Percentiles rank a stretch among this genome's conserved stretches.
phyloP scores from a whole-genome alignment of 345 rosid species.

The Ceriops decandra region DNA sequence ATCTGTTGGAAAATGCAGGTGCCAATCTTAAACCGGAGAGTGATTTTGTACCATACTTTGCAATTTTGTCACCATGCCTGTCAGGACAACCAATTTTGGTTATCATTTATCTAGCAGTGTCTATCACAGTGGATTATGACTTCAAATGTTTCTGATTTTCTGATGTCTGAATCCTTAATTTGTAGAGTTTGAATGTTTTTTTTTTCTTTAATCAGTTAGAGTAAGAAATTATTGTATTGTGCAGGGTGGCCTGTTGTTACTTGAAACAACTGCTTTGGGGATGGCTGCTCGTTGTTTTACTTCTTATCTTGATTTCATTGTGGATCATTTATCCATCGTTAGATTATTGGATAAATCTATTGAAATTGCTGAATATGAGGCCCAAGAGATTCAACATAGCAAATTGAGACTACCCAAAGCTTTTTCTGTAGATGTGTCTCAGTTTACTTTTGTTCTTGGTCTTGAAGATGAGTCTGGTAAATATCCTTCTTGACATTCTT shows the following conservation, averaged over 20 bases:
- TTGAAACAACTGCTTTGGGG: conserved; percentile 58
- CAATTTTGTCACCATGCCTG: conserved; percentile 13
- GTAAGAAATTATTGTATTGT: conserved; percentile 31
- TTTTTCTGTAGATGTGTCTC: conserved; percentile 43
- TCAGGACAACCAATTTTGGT: neutral
- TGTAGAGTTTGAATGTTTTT: neutral
- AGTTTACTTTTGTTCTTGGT: conserved; percentile 56
- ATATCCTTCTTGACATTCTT: conserved; percentile 17
- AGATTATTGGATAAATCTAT: conserved; percentile 27
- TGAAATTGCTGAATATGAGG: conserved; percentile 33
- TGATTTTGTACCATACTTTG: conserved; percentile 1
- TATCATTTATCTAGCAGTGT: neutral
- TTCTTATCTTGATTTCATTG: conserved; percentile 34
- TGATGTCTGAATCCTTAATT: conserved; percentile 8
- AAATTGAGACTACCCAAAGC: conserved; percentile 40
- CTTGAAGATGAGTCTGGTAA: conserved; percentile 62
- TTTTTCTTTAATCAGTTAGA: conserved; percentile 19
- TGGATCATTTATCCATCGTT: conserved; percentile 31
- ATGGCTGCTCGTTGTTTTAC: conserved; percentile 43
- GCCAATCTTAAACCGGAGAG: conserved; percentile 14
- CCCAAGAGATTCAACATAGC: conserved; percentile 34
- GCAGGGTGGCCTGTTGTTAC: conserved; percentile 76
- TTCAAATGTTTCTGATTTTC: neutral
- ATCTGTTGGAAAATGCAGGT: conserved; percentile 65
- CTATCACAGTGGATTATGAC: neutral